phyloP scores from a whole-genome alignment of 768 basidiomycete genomes.

The Mycena amicta region DNA sequence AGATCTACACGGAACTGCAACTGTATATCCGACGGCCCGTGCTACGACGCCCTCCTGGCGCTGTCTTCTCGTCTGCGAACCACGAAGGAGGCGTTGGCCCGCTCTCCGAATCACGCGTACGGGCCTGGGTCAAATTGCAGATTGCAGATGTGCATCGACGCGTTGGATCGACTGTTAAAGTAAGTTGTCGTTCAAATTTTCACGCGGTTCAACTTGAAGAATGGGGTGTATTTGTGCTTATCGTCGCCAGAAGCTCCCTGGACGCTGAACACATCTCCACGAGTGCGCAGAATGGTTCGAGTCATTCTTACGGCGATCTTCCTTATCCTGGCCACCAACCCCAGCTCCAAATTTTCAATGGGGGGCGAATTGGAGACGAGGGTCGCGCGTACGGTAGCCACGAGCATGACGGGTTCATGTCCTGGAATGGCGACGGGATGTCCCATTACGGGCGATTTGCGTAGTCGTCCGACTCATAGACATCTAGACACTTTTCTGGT shows the following conservation, averaged over 20 bases:
- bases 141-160: not conserved
- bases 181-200: not conserved
- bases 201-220: too few species aligned
- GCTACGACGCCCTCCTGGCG: slow-evolving; percentile 49
- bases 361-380: not conserved
- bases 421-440: not conserved
- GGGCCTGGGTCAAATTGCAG: not conserved
- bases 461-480: not conserved
- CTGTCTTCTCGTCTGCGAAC: slow-evolving; percentile 52
- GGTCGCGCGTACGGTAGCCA: not conserved
- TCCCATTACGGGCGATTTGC: not conserved
- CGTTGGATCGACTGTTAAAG: not conserved
- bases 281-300: too few species aligned
- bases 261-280: too few species aligned
- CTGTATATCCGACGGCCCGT: slow-evolving; percentile 44
- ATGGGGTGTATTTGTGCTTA: not conserved
- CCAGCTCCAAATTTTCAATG: not conserved
- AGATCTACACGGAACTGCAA: slow-evolving; percentile 36
- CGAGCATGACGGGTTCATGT: not conserved
- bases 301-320: too few species aligned
- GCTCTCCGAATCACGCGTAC: slow-evolving; percentile 38
- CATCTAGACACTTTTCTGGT: not conserved
- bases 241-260: too few species aligned
- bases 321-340: too few species aligned
- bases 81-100: slow-evolving; percentile 44